These are phyloP conservation scores for Sesbania bispinosa DNA, from an alignment of 306 rosid species.

Conservation along the genomic window DNA sequence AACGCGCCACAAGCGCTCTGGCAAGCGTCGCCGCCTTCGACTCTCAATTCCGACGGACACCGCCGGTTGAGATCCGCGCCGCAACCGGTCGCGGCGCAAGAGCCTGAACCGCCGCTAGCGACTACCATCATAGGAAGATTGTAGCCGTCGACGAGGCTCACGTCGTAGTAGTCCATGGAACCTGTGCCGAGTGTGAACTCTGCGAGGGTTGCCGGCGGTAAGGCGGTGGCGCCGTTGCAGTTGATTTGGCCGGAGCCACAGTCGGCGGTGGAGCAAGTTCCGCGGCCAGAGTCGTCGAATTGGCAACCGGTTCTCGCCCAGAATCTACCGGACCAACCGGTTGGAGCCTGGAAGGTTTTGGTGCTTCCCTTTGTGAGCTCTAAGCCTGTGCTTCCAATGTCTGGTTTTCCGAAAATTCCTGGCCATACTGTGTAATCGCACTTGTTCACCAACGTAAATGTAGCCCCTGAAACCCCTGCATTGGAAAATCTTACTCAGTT, in stretches of 20 bases:
- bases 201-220: conserved; percentile 85
- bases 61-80: conserved; percentile 50
- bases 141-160: conserved; percentile 92
- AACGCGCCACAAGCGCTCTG: conserved; percentile 89
- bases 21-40: conserved; percentile 63
- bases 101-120: conserved; percentile 59
- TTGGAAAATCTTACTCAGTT: not conserved
- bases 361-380: conserved; percentile 49
- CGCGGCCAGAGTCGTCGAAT: conserved; percentile 49
- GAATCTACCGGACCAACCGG: conserved; percentile 94
- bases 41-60: conserved; percentile 69
- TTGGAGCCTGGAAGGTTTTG: conserved; percentile 60
- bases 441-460: conserved; percentile 71
- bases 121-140: conserved; percentile 72
- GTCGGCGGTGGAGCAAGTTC: conserved; percentile 72
- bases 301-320: conserved; percentile 81
- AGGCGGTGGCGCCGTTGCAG: conserved; percentile 78
- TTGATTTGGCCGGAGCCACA: conserved; percentile 67
- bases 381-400: conserved; percentile 75
- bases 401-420: conserved; percentile 73
- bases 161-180: conserved; percentile 78
- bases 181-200: conserved; percentile 88
- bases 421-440: conserved; percentile 93
- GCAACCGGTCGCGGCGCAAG: conserved; percentile 75
- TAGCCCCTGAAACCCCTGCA: conserved; percentile 64